Evolutionary conservation across 768 basidiomycete genomes (phyloP).

Genomic region (Lactarius quietus): DNA sequence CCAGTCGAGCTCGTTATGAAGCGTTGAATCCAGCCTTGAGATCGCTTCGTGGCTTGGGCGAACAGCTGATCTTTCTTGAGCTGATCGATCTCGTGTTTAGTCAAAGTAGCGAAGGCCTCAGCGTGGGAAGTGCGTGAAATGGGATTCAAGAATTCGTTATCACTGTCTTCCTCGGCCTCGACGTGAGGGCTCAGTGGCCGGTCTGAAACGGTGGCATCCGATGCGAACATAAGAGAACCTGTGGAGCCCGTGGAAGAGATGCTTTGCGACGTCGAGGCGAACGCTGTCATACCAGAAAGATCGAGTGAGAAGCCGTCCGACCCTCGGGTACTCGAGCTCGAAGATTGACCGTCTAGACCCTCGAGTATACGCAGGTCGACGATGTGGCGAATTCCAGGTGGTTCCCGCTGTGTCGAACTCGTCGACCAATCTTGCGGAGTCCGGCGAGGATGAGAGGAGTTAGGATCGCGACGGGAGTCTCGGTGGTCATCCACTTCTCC

Average conservation of each 20-base stretch:
- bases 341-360: slow-evolving; percentile 5
- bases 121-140: slow-evolving; percentile 35
- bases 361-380: slow-evolving; percentile 2
- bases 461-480: background rate
- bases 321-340: background rate
- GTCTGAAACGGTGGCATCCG: background rate
- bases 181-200: slow-evolving; percentile 13
- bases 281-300: background rate
- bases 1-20: no score
- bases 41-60: slow-evolving; percentile 1
- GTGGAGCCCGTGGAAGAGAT: no score
- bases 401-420: background rate
- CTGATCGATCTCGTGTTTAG: slow-evolving; percentile 28
- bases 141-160: slow-evolving; percentile 28
- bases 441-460: slow-evolving; percentile 48
- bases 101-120: slow-evolving; percentile 37
- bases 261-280: no score
- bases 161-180: slow-evolving; percentile 11
- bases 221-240: background rate
- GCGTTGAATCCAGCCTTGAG: no score
- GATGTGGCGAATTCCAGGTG: background rate
- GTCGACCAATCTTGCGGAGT: background rate
- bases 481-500: slow-evolving; percentile 14
- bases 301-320: background rate
- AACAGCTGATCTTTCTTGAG: slow-evolving; percentile 25